Evolutionary conservation across 2,329 filamentous ascomycete genomes (phyloP).

Genomic region (Curvularia verruculosa): DNA sequence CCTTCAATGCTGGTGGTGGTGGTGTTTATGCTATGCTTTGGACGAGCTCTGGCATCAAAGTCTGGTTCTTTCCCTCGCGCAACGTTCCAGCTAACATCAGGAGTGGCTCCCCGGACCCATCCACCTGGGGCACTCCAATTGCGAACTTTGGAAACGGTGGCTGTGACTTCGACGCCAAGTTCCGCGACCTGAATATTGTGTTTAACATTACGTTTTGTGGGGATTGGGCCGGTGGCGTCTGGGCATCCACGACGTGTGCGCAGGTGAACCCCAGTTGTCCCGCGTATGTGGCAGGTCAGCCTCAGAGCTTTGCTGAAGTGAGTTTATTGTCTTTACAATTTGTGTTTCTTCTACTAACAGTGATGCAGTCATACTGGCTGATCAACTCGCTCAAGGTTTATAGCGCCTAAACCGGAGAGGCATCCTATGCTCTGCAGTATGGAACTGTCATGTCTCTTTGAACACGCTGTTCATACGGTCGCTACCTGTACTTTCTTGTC

Average conservation of each 20-base stretch:
- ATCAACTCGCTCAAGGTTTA: conserved; percentile 50
- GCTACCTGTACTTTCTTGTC: not conserved
- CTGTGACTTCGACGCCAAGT: conserved; percentile 46
- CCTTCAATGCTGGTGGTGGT: conserved; percentile 51
- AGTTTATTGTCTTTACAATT: conserved; percentile 9
- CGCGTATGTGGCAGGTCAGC: conserved; percentile 48
- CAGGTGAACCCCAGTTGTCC: conserved; percentile 42
- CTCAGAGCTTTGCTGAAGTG: conserved; percentile 45
- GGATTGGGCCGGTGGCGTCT: conserved; percentile 60
- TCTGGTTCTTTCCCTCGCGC: conserved; percentile 55
- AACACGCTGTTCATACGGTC: not conserved
- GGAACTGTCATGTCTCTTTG: not conserved
- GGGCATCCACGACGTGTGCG: conserved; percentile 41
- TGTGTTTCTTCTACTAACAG: conserved; percentile 14
- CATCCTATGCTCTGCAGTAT: not conserved
- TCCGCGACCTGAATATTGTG: conserved; percentile 47
- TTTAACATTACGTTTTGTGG: conserved; percentile 63
- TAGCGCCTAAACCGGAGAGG: conserved; percentile 29
- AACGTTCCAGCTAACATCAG: conserved; percentile 53
- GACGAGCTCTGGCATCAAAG: conserved; percentile 51
- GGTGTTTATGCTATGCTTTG: conserved; percentile 54
- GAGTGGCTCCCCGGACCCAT: conserved; percentile 49
- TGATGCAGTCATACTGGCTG: conserved; percentile 45
- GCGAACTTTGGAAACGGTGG: conserved; percentile 43
- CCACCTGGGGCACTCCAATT: conserved; percentile 51